Percentiles rank a stretch among this genome's conserved stretches.
Evolutionary conservation across 2,329 filamentous ascomycete species (phyloP).

Genomic region (Fusarium papillatum): DNA sequence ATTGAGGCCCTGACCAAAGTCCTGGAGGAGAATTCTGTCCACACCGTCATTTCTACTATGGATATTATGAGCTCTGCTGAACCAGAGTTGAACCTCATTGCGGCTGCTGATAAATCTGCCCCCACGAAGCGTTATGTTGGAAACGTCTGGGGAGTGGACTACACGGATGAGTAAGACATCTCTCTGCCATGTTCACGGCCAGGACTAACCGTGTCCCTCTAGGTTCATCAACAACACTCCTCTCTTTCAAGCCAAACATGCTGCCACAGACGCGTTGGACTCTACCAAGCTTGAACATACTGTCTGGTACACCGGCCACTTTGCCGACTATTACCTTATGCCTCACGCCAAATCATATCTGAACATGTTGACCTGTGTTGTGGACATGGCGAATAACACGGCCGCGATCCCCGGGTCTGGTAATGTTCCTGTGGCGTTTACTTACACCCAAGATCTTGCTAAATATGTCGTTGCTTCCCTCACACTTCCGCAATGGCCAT

Average conservation of each 20-base stretch:
- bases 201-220: not conserved
- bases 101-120: constrained; percentile 55
- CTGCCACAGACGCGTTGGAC: not conserved
- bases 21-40: constrained; percentile 52
- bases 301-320: not conserved
- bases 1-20: constrained; percentile 37
- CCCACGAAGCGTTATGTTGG: constrained; percentile 57
- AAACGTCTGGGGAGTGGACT: constrained; percentile 55
- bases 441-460: constrained; percentile 60
- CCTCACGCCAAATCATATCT: constrained; percentile 5
- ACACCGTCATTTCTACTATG: constrained; percentile 60
- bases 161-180: constrained; percentile 1
- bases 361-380: constrained; percentile 35
- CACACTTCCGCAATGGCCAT: constrained; percentile 58
- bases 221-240: not conserved
- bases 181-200: not conserved
- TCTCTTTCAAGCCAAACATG: not conserved
- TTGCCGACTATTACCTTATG: constrained; percentile 3
- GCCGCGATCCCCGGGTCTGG: not conserved
- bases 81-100: constrained; percentile 53
- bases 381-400: constrained; percentile 53
- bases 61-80: constrained; percentile 36
- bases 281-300: constrained; percentile 8
- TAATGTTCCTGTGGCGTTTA: not conserved
- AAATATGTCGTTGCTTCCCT: constrained; percentile 57